Conservation (phyloP, 768 basidiomycete genomes). For the Pisolithus microcarpus region DNA sequence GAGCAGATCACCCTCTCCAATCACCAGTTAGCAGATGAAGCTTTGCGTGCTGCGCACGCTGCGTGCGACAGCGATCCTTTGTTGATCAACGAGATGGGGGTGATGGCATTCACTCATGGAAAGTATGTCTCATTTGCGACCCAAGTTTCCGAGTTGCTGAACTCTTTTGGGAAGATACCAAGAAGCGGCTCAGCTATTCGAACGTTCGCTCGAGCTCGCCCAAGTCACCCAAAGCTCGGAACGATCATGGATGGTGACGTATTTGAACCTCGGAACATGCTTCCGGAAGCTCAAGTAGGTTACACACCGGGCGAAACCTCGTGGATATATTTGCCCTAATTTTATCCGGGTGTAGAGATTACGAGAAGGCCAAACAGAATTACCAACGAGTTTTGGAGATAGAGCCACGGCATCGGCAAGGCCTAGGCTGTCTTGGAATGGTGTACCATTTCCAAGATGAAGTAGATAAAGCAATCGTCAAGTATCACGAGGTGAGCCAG, state of each 20-base stretch:
- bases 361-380: constrained; percentile 60
- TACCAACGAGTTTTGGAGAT: constrained; percentile 81
- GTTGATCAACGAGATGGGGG: constrained; percentile 86
- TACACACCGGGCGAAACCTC: neutral
- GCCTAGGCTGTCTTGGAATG: constrained; percentile 85
- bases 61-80: constrained; percentile 88
- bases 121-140: constrained; percentile 43
- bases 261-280: constrained; percentile 88
- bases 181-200: constrained; percentile 63
- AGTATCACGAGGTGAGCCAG: constrained; percentile 79
- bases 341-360: constrained; percentile 28
- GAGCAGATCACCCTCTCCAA: constrained; percentile 92
- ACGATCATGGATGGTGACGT: constrained; percentile 81
- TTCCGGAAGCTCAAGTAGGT: constrained; percentile 72
- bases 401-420: constrained; percentile 76
- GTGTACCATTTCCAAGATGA: constrained; percentile 72
- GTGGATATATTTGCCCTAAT: constrained; percentile 5
- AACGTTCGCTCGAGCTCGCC: constrained; percentile 71
- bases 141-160: neutral
- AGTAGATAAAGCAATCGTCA: constrained; percentile 74
- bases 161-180: constrained; percentile 47
- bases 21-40: constrained; percentile 74
- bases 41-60: constrained; percentile 69
- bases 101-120: constrained; percentile 83
- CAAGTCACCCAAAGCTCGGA: constrained; percentile 80